phyloP scores from a whole-genome alignment of 352 stramenopile species.

The Globisporangium recalcitrans region DNA sequence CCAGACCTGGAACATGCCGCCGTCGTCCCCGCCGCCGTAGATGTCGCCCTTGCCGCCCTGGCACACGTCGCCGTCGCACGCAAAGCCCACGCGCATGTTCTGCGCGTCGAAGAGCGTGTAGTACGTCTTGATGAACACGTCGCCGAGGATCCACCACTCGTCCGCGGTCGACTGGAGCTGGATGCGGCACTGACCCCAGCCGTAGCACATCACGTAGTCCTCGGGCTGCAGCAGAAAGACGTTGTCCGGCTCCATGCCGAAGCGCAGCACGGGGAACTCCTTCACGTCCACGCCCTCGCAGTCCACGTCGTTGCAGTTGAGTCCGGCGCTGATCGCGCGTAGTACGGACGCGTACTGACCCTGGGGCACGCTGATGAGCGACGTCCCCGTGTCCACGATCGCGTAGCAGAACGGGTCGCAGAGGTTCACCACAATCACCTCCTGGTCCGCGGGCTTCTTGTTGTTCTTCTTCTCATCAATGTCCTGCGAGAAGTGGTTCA shows the following conservation, averaged over 20 bases:
- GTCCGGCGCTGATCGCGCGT: slow-evolving; percentile 44
- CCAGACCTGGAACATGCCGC: slow-evolving; percentile 40
- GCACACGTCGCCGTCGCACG: slow-evolving; percentile 76
- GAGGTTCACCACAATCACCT: slow-evolving; percentile 29
- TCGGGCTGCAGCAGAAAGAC: slow-evolving; percentile 73
- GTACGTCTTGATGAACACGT: slow-evolving; percentile 90
- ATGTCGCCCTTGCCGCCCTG: slow-evolving; percentile 65
- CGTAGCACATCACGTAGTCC: slow-evolving; percentile 77
- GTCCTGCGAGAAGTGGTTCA: slow-evolving; percentile 48
- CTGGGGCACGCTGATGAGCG: slow-evolving; percentile 77
- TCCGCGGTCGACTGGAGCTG: slow-evolving; percentile 74
- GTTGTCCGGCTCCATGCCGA: slow-evolving; percentile 84
- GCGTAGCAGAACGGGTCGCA: slow-evolving; percentile 82
- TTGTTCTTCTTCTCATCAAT: background rate
- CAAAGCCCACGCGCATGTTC: slow-evolving; percentile 85
- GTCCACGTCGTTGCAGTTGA: slow-evolving; percentile 63
- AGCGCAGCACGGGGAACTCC: slow-evolving; percentile 65
- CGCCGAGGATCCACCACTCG: slow-evolving; percentile 87
- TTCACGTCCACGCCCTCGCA: slow-evolving; percentile 45
- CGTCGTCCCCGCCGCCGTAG: slow-evolving; percentile 42
- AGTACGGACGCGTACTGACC: slow-evolving; percentile 62
- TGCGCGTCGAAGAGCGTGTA: slow-evolving; percentile 89
- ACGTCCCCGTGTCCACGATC: slow-evolving; percentile 88
- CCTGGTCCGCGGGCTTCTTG: background rate
- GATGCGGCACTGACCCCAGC: slow-evolving; percentile 68